Base-by-base conservation (phyloP, 1,284 basidiomycete genomes). In the Volvariella surrecta region DNA sequence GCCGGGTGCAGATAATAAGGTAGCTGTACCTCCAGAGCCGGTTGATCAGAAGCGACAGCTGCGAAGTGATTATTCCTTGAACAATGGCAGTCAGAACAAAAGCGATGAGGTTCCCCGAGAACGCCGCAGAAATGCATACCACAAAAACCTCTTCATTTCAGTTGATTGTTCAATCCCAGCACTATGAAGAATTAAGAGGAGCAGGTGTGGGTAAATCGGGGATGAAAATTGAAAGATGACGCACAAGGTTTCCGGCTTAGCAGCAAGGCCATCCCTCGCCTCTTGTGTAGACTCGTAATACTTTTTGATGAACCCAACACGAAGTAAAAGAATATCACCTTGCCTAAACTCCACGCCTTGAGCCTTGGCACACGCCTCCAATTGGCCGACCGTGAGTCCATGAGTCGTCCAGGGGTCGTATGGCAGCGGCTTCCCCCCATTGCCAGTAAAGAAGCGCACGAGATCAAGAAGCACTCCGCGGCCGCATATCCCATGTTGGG, bases 31-130 rank as follows among this genome's bases (percentile, higher is more conserved):
- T 84, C 83, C 40, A 87, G 60, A 2, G 79, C 62, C n/a, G 84
- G 84, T 51, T 80, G 76, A 60, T 87, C 83, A 19, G 79, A 82
- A 2, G 81, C 82, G 32, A 85, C 57, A 2, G 83, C 82, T 1
- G 82, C 78, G 56, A 87, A 85, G 56, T 87, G 83, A 54, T 85
- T 82, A 60, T 87, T 70, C 84, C 83, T 85, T 39, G 35, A 21
- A 24, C 19, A 32, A 28, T 11, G 6, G 11, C 24, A 28, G 24
- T 28, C 24, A 28, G 24, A 28, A 28, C 24, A 28, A 28, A 28
- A 28, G 24, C 24, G 24, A 28, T 11, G n/a, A n/a, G n/a, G n/a
- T n/a, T n/a, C n/a, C 38, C 9, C 10, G 9, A 31, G 9, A 31
- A 16, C 34, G 34, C 6, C 7, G 34, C 34, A 35, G n/a, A 7